These are phyloP conservation scores for Sordariomycetes sp. DNA, from an alignment of 2,329 filamentous ascomycete genomes.

Conservation along the genomic window DNA sequence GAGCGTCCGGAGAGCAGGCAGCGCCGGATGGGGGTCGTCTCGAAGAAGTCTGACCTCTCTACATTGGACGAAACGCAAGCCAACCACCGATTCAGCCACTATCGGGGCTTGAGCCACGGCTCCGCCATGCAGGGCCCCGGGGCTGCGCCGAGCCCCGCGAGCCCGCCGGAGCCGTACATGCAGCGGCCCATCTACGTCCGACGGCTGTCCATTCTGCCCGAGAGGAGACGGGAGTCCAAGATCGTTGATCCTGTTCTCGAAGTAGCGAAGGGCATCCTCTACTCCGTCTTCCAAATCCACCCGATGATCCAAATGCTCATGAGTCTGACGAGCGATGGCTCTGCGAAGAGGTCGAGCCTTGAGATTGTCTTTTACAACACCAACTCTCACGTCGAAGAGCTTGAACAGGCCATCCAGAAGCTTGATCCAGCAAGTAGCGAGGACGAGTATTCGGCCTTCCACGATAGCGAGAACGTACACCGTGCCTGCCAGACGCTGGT, in stretches of 20 bases:
- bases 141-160: constrained; percentile 43
- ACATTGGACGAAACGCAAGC: constrained; percentile 52
- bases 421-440: constrained; percentile 37
- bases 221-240: constrained; percentile 51
- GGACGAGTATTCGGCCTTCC: constrained; percentile 33
- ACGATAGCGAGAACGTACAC: constrained; percentile 54
- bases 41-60: constrained; percentile 50
- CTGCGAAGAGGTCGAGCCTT: constrained; percentile 50
- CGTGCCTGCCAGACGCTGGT: constrained; percentile 53
- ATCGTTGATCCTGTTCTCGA: constrained; percentile 51
- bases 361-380: constrained; percentile 60
- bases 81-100: constrained; percentile 57
- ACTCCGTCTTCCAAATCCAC: constrained; percentile 58
- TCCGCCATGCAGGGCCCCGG: constrained; percentile 51
- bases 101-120: constrained; percentile 56
- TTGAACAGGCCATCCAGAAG: constrained; percentile 54
- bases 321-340: constrained; percentile 48
- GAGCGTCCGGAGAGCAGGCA: constrained; percentile 44
- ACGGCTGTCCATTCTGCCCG: constrained; percentile 51
- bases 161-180: constrained; percentile 45
- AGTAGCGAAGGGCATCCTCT: constrained; percentile 55
- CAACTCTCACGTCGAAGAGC: constrained; percentile 53
- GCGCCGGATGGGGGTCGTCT: constrained; percentile 54
- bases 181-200: constrained; percentile 53
- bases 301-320: constrained; percentile 58